Percentiles rank a stretch among this genome's conserved stretches.
These are phyloP conservation scores for Colletotrichum musicola DNA, from an alignment of 2,329 filamentous ascomycete genomes.

Conservation along the genomic window DNA sequence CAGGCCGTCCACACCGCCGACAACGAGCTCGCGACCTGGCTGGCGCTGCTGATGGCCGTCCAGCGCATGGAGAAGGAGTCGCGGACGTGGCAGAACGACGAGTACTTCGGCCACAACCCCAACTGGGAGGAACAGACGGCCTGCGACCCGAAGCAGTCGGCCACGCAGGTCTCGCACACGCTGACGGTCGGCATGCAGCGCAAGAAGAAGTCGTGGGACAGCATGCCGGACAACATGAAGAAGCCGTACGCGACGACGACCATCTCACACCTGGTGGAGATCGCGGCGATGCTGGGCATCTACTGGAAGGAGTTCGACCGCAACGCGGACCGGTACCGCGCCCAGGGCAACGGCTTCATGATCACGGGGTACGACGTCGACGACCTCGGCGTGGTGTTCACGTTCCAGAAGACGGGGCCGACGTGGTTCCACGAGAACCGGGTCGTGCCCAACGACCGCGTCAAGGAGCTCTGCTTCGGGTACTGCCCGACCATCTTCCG, in stretches of 20 bases:
- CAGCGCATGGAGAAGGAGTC: slow-evolving; percentile 38
- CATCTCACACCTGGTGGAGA: slow-evolving; percentile 51
- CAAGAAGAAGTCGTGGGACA: slow-evolving; percentile 37
- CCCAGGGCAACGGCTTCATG: slow-evolving; percentile 53
- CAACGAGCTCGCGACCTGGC: slow-evolving; percentile 31
- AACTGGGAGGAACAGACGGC: slow-evolving; percentile 22
- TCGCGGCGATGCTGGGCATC: slow-evolving; percentile 52
- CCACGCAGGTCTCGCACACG: not conserved
- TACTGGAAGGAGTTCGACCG: slow-evolving; percentile 58
- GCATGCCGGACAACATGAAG: slow-evolving; percentile 35
- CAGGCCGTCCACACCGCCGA: slow-evolving; percentile 37
- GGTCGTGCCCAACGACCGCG: slow-evolving; percentile 50
- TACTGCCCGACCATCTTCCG: slow-evolving; percentile 54
- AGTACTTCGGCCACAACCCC: slow-evolving; percentile 21
- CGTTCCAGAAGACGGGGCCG: slow-evolving; percentile 52
- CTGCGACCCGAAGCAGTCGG: not conserved
- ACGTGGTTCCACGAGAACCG: slow-evolving; percentile 51
- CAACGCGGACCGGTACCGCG: slow-evolving; percentile 50
- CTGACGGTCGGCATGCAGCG: slow-evolving; percentile 34
- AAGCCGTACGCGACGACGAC: slow-evolving; percentile 53
- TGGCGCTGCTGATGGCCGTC: slow-evolving; percentile 32
- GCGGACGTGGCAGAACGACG: slow-evolving; percentile 30
- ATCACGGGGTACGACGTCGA: slow-evolving; percentile 47
- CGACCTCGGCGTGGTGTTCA: slow-evolving; percentile 55
- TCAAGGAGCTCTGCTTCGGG: slow-evolving; percentile 57